Percentiles rank a stretch among this genome's conserved stretches.
These are phyloP conservation scores for Auricularia heimuer DNA, from an alignment of 768 basidiomycete genomes.

Conservation along the genomic window DNA sequence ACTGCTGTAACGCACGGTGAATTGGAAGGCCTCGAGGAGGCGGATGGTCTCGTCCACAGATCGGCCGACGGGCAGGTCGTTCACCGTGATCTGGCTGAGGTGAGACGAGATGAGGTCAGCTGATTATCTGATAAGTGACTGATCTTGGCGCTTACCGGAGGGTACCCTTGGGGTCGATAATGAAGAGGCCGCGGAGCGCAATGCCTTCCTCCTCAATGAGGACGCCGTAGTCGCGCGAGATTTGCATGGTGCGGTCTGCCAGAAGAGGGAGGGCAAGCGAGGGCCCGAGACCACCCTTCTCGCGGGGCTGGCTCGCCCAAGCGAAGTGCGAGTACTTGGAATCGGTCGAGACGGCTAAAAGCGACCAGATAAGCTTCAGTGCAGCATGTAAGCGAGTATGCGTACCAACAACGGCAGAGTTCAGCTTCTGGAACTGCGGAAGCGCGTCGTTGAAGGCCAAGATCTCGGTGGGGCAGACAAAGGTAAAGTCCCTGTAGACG, in stretches of 20 bases:
- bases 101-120: slow-evolving; percentile 4
- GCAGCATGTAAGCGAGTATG: not conserved
- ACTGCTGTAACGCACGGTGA: slow-evolving; percentile 42
- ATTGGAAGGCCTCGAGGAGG: slow-evolving; percentile 90
- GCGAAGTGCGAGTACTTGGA: slow-evolving; percentile 83
- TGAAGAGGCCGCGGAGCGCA: slow-evolving; percentile 76
- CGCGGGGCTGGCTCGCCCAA: slow-evolving; percentile 74
- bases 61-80: slow-evolving; percentile 91
- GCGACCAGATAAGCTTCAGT: not conserved
- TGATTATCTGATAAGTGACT: not conserved
- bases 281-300: slow-evolving; percentile 84
- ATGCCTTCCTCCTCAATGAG: slow-evolving; percentile 83
- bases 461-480: slow-evolving; percentile 93
- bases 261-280: slow-evolving; percentile 77
- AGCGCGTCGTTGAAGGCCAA: slow-evolving; percentile 90
- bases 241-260: slow-evolving; percentile 68
- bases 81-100: slow-evolving; percentile 70
- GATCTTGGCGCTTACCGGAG: slow-evolving; percentile 39
- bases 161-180: slow-evolving; percentile 77
- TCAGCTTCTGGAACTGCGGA: slow-evolving; percentile 58
- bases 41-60: slow-evolving; percentile 90
- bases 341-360: slow-evolving; percentile 47
- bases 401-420: slow-evolving; percentile 69
- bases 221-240: slow-evolving; percentile 79
- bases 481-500: slow-evolving; percentile 47